Evolutionary conservation across 805 yeast genomes (phyloP).

Genomic region (Lachancea fermentati): DNA sequence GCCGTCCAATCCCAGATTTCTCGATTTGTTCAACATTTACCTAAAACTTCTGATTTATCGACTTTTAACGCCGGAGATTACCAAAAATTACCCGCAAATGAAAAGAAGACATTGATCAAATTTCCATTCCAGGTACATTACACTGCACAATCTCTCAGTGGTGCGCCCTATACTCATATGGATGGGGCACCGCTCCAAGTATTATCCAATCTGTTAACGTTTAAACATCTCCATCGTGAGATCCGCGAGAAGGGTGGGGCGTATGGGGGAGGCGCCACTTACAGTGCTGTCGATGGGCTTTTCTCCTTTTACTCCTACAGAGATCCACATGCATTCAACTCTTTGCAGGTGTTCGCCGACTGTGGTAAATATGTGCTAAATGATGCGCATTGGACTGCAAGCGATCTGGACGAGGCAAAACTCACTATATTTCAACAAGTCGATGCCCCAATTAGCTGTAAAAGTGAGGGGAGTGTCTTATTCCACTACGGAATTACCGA

Average conservation of each 20-base stretch:
- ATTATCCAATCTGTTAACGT: conserved; percentile 72
- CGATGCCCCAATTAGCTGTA: conserved; percentile 83
- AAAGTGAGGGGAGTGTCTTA: conserved; percentile 63
- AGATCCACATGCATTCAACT: conserved; percentile 80
- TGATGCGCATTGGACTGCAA: conserved; percentile 44
- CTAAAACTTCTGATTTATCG: conserved; percentile 10
- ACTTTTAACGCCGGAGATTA: conserved; percentile 7
- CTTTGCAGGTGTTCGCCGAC: conserved; percentile 53
- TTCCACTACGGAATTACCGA: conserved; percentile 70
- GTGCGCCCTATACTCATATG: conserved; percentile 57
- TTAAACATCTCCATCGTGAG: conserved; percentile 79
- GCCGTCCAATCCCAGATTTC: conserved; percentile 23
- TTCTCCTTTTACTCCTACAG: conserved; percentile 85
- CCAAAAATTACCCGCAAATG: conserved; percentile 3
- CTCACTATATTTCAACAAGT: conserved; percentile 83
- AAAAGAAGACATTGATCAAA: conserved; percentile 45
- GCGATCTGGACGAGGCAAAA: conserved; percentile 83
- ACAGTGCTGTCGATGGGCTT: conserved; percentile 73
- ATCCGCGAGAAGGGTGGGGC: conserved; percentile 97
- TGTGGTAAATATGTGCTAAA: conserved; percentile 46
- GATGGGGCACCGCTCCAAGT: conserved; percentile 88
- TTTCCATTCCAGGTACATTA: conserved; percentile 89
- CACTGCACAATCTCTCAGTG: conserved; percentile 60
- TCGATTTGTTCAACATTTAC: conserved; percentile 26
- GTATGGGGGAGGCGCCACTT: conserved; percentile 91